phyloP scores from a whole-genome alignment of 768 basidiomycete species.

The Boletus tomentosulus region DNA sequence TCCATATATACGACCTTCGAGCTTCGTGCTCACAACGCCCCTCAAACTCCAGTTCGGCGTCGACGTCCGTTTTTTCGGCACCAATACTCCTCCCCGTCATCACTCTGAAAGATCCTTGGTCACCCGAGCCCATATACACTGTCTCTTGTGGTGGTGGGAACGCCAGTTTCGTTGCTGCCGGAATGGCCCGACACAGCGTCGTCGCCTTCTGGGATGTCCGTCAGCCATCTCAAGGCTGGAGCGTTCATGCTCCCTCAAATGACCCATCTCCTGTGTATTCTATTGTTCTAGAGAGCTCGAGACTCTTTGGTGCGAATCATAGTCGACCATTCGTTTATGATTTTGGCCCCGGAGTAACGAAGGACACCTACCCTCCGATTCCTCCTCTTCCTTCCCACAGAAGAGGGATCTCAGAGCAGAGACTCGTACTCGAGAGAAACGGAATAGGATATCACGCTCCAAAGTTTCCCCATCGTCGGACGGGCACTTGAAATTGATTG shows the following conservation, averaged over 20 bases:
- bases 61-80: constrained; percentile 15
- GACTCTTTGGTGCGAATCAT: constrained; percentile 76
- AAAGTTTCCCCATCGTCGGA: constrained; percentile 38
- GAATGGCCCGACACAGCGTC: constrained; percentile 71
- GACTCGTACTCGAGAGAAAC: constrained; percentile 32
- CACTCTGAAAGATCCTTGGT: constrained; percentile 62
- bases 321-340: constrained; percentile 75
- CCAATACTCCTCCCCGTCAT: constrained; percentile 53
- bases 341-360: constrained; percentile 62
- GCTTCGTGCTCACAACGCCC: constrained; percentile 23
- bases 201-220: constrained; percentile 84
- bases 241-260: constrained; percentile 75
- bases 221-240: constrained; percentile 59
- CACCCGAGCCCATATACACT: constrained; percentile 68
- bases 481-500: constrained; percentile 5
- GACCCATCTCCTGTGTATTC: constrained; percentile 77
- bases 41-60: neutral
- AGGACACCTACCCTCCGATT: constrained; percentile 51
- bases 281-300: constrained; percentile 68
- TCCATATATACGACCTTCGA: constrained; percentile 74
- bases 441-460: constrained; percentile 50
- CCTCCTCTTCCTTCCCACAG: constrained; percentile 12
- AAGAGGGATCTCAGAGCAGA: constrained; percentile 12
- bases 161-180: constrained; percentile 64
- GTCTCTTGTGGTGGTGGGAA: constrained; percentile 72